These are phyloP conservation scores for Xylaria sp. DNA, from an alignment of 495 filamentous ascomycete species.

Conservation along the genomic window DNA sequence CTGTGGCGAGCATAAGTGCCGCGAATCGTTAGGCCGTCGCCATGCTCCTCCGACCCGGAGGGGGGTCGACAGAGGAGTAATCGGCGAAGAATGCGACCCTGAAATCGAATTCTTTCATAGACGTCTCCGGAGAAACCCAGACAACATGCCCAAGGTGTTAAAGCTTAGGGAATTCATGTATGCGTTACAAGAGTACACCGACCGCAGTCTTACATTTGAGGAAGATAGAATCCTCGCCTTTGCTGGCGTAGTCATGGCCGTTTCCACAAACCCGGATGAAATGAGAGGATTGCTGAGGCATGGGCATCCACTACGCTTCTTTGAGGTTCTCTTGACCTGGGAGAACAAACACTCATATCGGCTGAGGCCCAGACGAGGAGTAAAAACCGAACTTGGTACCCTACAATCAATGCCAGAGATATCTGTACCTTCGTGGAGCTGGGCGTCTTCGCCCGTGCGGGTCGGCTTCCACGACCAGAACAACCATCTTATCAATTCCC, in stretches of 20 bases:
- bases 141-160: not conserved
- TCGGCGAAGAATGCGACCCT: not conserved
- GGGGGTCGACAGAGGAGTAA: slow-evolving; percentile 1
- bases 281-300: not conserved
- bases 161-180: not conserved
- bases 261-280: not conserved
- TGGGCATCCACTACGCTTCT: slow-evolving; percentile 12
- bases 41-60: not conserved
- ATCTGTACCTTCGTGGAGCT: slow-evolving; percentile 17
- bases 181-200: not conserved
- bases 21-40: slow-evolving; percentile 1
- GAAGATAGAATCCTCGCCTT: slow-evolving; percentile 9
- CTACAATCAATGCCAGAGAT: not conserved
- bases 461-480: not conserved
- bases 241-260: slow-evolving; percentile 5
- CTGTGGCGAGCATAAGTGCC: not conserved
- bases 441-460: not conserved
- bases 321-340: slow-evolving; percentile 12
- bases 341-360: not conserved
- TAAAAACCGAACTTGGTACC: no score
- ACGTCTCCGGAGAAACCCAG: not conserved
- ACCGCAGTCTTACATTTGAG: not conserved
- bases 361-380: not conserved
- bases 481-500: not conserved
- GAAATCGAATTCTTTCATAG: not conserved